Evolutionary conservation across 139 green algal species (phyloP).

Genomic region (Chlamydomonas schloesseri): DNA sequence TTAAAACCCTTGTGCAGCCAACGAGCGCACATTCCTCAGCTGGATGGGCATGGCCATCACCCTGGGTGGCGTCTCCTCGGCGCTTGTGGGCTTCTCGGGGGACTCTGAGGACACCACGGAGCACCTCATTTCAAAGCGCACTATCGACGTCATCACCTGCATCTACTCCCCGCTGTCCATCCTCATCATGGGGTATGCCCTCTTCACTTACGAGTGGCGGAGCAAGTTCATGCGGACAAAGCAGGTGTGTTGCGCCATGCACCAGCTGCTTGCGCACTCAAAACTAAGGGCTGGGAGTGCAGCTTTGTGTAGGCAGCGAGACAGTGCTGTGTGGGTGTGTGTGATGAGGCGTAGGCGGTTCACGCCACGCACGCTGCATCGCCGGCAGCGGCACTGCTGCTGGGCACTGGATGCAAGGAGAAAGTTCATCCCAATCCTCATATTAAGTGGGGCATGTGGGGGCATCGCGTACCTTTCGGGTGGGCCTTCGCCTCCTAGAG

Average conservation of each 20-base stretch:
- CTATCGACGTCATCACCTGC: constrained; percentile 81
- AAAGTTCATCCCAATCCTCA: no score
- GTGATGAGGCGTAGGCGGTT: no score
- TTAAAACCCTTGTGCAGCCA: constrained; percentile 77
- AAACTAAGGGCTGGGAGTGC: no score
- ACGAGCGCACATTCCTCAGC: constrained; percentile 89
- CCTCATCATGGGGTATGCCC: constrained; percentile 86
- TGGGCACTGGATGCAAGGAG: no score
- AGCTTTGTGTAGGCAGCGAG: no score
- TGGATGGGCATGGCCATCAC: constrained; percentile 92
- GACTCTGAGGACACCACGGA: constrained; percentile 33
- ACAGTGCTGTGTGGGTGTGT: neutral
- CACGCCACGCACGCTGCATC: no score
- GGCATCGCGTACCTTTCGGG: no score
- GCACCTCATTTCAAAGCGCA: constrained; percentile 69
- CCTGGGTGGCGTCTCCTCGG: constrained; percentile 85
- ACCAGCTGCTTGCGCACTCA: no score
- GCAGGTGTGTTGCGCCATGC: constrained; percentile 58
- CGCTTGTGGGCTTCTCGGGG: constrained; percentile 79
- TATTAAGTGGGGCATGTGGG: no score
- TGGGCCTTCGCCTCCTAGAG: no score
- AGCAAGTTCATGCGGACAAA: constrained; percentile 83
- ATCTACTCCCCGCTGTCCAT: constrained; percentile 86
- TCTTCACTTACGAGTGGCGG: constrained; percentile 87
- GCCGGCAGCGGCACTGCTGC: no score